Conservation (phyloP, 805 yeast genomes). For the Alloascoidea hylecoeti region DNA sequence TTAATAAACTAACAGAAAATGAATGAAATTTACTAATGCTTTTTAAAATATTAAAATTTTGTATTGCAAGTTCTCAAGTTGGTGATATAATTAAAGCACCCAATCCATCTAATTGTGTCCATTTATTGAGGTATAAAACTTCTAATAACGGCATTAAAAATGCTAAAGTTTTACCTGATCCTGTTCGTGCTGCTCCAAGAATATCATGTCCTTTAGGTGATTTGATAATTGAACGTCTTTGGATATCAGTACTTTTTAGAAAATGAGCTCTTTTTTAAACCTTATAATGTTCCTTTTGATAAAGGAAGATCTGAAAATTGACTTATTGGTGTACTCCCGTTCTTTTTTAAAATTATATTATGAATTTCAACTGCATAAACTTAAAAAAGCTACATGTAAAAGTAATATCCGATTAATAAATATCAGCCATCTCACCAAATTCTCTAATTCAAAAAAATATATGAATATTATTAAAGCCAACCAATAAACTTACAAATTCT, state of each 20-base stretch:
- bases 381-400: no score
- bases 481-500: constrained; percentile 29
- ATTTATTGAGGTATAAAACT: constrained; percentile 42
- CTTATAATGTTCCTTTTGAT: constrained; percentile 46
- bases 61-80: constrained; percentile 83
- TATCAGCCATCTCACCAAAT: no score
- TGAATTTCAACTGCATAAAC: no score
- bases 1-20: constrained; percentile 81
- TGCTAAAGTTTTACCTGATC: constrained; percentile 84
- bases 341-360: constrained; percentile 8
- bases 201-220: constrained; percentile 70
- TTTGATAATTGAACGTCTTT: constrained; percentile 59
- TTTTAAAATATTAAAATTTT: constrained; percentile 76
- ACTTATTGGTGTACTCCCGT: constrained; percentile 20
- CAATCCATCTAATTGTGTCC: constrained; percentile 77
- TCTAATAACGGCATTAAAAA: constrained; percentile 73
- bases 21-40: constrained; percentile 63
- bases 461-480: no score
- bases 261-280: constrained; percentile 69
- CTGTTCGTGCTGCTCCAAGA: constrained; percentile 81
- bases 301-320: constrained; percentile 74
- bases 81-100: constrained; percentile 89
- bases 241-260: constrained; percentile 77
- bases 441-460: no score
- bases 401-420: no score